Base-by-base conservation (phyloP, 192 early-diverging fungal genomes). In the Entomortierella parvispora region DNA sequence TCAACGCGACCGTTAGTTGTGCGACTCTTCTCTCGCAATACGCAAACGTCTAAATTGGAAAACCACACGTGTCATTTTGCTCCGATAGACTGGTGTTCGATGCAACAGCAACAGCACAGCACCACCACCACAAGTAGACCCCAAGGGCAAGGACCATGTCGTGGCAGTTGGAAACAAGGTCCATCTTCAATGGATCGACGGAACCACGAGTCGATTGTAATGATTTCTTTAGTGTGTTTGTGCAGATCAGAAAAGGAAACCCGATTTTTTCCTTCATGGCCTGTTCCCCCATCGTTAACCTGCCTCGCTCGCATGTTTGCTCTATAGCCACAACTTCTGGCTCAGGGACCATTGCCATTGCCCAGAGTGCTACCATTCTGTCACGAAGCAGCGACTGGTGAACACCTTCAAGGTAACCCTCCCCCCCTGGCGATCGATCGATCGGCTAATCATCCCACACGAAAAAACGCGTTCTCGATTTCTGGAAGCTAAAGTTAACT, bases 281-380 rank as follows among this genome's bases (percentile, higher is more conserved):
- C 2, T n/a, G 47, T 57, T 6, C 40, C 33, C 14, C 9, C 42
- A 3, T 29, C 25, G 29, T 58, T 51, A 37, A n/a, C 40, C 7
- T 18, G 32, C 28, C 18, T 42, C 18, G 46, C 3, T 26, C 28
- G 4, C 18, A n/a, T 14, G 7, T 50, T 43, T 44, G 23, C 28
- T 8, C 14, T 29, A 22, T 62, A 90, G 86, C 67, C 87, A 94
- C 70, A 68, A 85, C 17, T 83, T 95, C 40, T 95, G 94, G 94
- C 84, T 95, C 40, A 80, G 94, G 10, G 93, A 95, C 65, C 94
- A 95, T 74, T 95, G 94, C 71, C 85, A 83, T 26, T 95, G 94
- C 54, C 80, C 85, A 3, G 47, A 86, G 34, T 95, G 94, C 66
- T 95, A 87, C 70, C 94, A 94, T 51, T 68, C 83, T 6, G 69